Conservation (phyloP, 2,329 filamentous ascomycete genomes). For the Diplocarpon mali region DNA sequence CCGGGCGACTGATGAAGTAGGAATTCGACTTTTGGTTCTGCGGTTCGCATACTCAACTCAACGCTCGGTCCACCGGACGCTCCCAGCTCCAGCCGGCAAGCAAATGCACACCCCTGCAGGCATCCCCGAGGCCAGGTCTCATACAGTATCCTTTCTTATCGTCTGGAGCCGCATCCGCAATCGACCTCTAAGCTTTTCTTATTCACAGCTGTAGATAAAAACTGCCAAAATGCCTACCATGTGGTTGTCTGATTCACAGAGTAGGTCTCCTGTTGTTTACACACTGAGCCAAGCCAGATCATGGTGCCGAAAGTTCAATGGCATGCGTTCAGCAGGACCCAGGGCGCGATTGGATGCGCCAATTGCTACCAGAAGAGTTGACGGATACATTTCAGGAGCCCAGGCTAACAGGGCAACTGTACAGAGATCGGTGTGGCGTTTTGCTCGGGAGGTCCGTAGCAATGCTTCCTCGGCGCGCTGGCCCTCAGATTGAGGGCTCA, state of each 20-base stretch:
- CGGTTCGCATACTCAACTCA: too few species aligned
- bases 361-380: conserved; percentile 6
- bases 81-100: not conserved
- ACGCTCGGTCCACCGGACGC: too few species aligned
- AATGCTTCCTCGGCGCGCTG: conserved; percentile 9
- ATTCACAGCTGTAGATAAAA: too few species aligned
- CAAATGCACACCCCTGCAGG: not conserved
- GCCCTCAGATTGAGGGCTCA: conserved; percentile 11
- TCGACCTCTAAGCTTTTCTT: too few species aligned
- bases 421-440: conserved; percentile 97
- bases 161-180: not conserved
- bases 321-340: not conserved
- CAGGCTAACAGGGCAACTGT: conserved; percentile 23
- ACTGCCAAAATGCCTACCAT: conserved; percentile 42
- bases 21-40: not conserved
- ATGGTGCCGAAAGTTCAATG: not conserved
- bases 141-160: conserved; percentile 10
- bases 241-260: conserved; percentile 95
- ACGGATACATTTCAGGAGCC: not conserved
- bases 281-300: not conserved
- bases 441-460: conserved; percentile 82
- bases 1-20: not conserved
- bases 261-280: conserved; percentile 41
- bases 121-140: conserved; percentile 1
- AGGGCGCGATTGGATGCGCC: conserved; percentile 14